Evolutionary conservation across 768 basidiomycete genomes (phyloP), one percentile per base, ranked within the genome.

Genomic region (Tubosaeta sp.): DNA sequence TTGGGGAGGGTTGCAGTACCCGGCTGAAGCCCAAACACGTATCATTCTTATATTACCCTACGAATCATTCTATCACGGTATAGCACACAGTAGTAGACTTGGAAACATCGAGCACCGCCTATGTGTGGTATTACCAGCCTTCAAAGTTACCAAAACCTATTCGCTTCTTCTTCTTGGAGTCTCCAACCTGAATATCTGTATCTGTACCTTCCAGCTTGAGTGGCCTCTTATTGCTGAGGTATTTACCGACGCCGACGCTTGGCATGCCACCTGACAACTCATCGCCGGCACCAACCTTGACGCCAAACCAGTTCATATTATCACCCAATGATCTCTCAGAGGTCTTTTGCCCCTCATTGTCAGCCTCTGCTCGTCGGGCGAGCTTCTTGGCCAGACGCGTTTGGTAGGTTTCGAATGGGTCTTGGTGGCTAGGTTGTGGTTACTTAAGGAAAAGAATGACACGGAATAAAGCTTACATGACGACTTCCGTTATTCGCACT

Each of bases 331-430:
- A 82, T 60, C 82, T 80, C 39, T 81, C 74, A 38, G 57, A 55
- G 47, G 36, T 56, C 61, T 60, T 69, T 52, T 67, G 62, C 38
- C 65, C 53, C 18, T 68, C 61, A 31, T 49, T 62, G 44, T 60
- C 60, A 35, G 69, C 69, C 39, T 72, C 41, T 22, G 65, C 64
- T 34, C 59, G 66, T 25, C 59, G 56, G 2, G 87, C 84, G 10
- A 90, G 77, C 58, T 87, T 89, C 62, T 87, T 93, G 30, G 81
- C 80, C 8, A 92, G 79, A 13, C 92, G 84, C 21, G 75, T 77
- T 64, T 94, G 92, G 70, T 96, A 97, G 34, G 87, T 87, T 47
- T 95, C 89, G 62, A 96, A 98, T 0, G 96, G 96, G 68, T 99
- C 94, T 72, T 93, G 88, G 61, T 91, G 87, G 47, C 90, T 93